Conservation (phyloP, 2,329 filamentous ascomycete genomes). For the Calonectria montana region DNA sequence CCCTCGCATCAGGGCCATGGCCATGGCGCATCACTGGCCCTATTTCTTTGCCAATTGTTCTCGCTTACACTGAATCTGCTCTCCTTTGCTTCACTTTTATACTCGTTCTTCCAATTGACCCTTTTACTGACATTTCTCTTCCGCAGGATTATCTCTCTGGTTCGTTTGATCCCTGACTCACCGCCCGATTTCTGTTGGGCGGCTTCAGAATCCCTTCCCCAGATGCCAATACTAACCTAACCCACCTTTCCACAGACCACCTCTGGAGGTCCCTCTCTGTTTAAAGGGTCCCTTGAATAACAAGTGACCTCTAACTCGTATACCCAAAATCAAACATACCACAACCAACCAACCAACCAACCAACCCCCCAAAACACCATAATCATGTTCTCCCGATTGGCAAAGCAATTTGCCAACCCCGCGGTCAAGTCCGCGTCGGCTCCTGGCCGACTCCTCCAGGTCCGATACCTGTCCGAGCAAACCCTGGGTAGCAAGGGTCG, state of each 20-base stretch:
- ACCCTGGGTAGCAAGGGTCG: conserved; percentile 74
- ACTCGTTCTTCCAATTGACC: conserved; percentile 31
- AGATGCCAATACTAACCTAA: conserved; percentile 35
- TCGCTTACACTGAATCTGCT: neutral
- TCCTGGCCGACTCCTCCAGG: conserved; percentile 53
- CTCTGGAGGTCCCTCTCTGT: conserved; percentile 55
- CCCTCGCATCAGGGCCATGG: neutral
- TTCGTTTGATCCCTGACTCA: conserved; percentile 61
- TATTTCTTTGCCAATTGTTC: conserved; percentile 9
- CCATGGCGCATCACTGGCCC: neutral
- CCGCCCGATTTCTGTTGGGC: conserved; percentile 44
- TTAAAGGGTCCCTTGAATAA: conserved; percentile 32
- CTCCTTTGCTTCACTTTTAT: conserved; percentile 13
- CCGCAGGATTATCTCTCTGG: conserved; percentile 81
- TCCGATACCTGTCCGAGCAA: conserved; percentile 51
- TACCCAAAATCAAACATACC: neutral
- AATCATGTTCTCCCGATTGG: conserved; percentile 71
- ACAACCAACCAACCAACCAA: conserved; percentile 15
- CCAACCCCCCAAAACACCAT: conserved; percentile 20
- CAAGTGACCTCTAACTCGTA: conserved; percentile 22
- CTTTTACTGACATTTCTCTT: conserved; percentile 55
- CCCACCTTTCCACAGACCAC: conserved; percentile 48
- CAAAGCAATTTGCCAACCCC: conserved; percentile 64
- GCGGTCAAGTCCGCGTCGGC: conserved; percentile 58
- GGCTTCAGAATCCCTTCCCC: conserved; percentile 18